phyloP scores from a whole-genome alignment of 2,329 filamentous ascomycete genomes.

The Nothopassalora personata region DNA sequence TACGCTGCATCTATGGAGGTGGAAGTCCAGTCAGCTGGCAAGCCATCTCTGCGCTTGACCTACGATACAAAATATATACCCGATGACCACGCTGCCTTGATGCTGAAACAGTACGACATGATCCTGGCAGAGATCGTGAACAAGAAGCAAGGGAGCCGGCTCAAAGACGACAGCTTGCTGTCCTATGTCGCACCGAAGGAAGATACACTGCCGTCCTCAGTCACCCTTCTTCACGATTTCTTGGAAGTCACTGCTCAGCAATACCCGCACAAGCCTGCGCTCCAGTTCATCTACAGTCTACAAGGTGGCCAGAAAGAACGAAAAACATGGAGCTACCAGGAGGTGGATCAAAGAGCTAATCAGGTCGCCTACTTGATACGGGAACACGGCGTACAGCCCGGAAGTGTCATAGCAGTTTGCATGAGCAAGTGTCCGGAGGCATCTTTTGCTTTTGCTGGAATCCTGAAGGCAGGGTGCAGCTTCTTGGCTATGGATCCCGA shows the following conservation, averaged over 20 bases:
- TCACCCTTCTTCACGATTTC: conserved; percentile 67
- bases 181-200: conserved; percentile 62
- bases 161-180: conserved; percentile 5
- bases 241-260: conserved; percentile 59
- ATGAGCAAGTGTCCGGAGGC: conserved; percentile 84
- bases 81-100: conserved; percentile 56
- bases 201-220: conserved; percentile 52
- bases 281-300: conserved; percentile 61
- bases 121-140: conserved; percentile 55
- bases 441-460: conserved; percentile 74
- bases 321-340: conserved; percentile 65
- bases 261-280: conserved; percentile 58
- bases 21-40: conserved; percentile 48
- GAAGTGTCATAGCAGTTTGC: conserved; percentile 66
- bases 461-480: conserved; percentile 74
- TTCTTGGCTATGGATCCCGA: conserved; percentile 76
- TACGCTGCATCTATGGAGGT: conserved; percentile 79
- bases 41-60: conserved; percentile 60
- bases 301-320: conserved; percentile 43
- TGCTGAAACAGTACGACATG: conserved; percentile 68
- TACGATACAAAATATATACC: conserved; percentile 63
- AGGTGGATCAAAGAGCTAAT: conserved; percentile 68
- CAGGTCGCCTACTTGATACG: conserved; percentile 62
- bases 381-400: conserved; percentile 45
- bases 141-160: not conserved